phyloP scores from a whole-genome alignment of 1,284 basidiomycete genomes.

The Singerocomus inundabilis region DNA sequence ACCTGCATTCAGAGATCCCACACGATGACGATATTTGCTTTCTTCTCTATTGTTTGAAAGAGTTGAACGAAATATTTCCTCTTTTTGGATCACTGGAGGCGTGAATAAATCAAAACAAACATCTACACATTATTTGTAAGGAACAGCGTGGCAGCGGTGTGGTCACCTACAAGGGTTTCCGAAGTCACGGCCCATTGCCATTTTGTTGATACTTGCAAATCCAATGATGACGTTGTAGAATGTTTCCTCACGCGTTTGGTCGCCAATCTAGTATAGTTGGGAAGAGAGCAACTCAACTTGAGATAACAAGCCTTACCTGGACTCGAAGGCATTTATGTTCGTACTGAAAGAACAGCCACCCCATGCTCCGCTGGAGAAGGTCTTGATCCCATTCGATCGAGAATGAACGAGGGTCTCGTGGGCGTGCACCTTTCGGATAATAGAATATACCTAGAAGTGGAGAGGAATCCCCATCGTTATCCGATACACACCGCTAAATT shows the following conservation, averaged over 20 bases:
- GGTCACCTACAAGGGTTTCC: conserved; percentile 40
- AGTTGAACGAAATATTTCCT: conserved; percentile 52
- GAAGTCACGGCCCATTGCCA: conserved; percentile 56
- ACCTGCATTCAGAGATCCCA: conserved; percentile 51
- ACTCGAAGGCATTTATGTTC: conserved; percentile 63
- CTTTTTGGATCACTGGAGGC: conserved; percentile 59
- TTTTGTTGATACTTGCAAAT: conserved; percentile 57
- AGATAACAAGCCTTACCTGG: conserved; percentile 38
- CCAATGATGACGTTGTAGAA: conserved; percentile 52
- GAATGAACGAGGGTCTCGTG: conserved; percentile 48
- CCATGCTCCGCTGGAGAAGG: conserved; percentile 43
- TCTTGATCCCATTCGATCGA: conserved; percentile 62
- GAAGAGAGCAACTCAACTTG: neutral
- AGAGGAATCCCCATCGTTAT: neutral
- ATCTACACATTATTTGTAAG: conserved; percentile 37
- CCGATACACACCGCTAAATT: neutral
- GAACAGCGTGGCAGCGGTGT: conserved; percentile 4
- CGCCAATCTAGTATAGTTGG: conserved; percentile 47
- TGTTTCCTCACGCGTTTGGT: conserved; percentile 48
- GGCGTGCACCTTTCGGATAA: conserved; percentile 28
- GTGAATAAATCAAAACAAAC: conserved; percentile 64
- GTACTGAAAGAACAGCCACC: conserved; percentile 59
- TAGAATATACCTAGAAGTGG: conserved; percentile 32
- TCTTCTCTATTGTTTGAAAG: conserved; percentile 43
- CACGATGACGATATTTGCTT: conserved; percentile 47